phyloP scores from a whole-genome alignment of 345 rosid species.

The Syzygium aromaticum region DNA sequence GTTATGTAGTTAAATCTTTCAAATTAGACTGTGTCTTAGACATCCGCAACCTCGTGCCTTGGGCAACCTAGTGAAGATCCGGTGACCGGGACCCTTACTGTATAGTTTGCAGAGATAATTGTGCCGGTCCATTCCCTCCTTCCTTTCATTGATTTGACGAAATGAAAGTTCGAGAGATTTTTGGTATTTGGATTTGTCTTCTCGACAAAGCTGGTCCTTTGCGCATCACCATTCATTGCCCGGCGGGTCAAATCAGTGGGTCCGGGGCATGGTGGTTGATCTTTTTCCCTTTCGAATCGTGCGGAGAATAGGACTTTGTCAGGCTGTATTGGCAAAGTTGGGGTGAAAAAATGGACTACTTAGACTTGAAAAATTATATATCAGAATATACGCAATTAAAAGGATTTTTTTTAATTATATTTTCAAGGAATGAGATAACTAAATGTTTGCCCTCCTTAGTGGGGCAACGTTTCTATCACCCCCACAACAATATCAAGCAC shows the following conservation, averaged over 20 bases:
- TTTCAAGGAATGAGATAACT: background rate
- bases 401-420: background rate
- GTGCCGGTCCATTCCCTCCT: rapidly evolving
- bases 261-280: background rate
- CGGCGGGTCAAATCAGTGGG: background rate
- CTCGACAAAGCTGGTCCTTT: background rate
- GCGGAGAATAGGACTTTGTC: background rate
- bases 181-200: background rate
- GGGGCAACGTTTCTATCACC: background rate
- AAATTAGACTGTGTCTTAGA: background rate
- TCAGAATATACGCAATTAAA: background rate
- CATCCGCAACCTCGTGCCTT: rapidly evolving
- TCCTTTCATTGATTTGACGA: background rate
- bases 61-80: rapidly evolving
- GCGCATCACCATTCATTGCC: background rate
- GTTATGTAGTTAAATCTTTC: background rate
- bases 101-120: rapidly evolving
- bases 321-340: background rate
- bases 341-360: background rate
- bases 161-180: background rate
- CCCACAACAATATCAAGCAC: background rate
- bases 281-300: background rate
- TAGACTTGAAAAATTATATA: background rate
- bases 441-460: background rate
- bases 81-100: background rate